Base-by-base conservation (phyloP, 306 rosid species). In the Macrotyloma uniflorum region DNA sequence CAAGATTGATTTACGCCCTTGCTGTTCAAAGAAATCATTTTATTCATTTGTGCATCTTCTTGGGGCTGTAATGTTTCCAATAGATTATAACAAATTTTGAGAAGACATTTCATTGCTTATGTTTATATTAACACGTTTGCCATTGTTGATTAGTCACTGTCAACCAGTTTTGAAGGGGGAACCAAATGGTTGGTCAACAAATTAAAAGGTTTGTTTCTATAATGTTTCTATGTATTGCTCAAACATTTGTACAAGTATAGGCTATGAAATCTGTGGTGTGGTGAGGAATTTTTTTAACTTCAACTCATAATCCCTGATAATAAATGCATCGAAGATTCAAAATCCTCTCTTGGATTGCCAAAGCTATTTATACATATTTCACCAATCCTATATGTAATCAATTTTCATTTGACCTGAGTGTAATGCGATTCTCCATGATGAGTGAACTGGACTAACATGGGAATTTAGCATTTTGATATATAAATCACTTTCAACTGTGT, bases 151-250 rank as follows among this genome's bases (percentile, higher is more conserved):
- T 74, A 91, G 98, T 89, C 98, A 19, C 45, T 91, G 70, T 89
- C 93, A 54, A 83, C 64, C 74, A 91, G 88, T 62, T 87, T 93
- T 32, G 90, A 84, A 82, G 97, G 89, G 58, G 98, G 95, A 83
- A 78, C 98, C 51, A 88, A 85, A 80, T 93, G 98, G 98, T 28
- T 93, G 77, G 93, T 93, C 79, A 88, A 86, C 89, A 89, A 93
- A 82, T 22, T 93, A 45, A 91, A 91, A 91, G 98, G 98, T 93
- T 63, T 75, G 90, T 80, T 68, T 79, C 77, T 53, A 33, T 47
- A 50, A 57, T 23, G 16, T 75, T 65, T 20, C 53, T 5, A 4
- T 54, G 23, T 54, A 13, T 62, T 76, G 26, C 33, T 28, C 49
- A 77, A 66, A 40, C 30, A 55, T 49, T 65, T 57, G 42, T n/a